phyloP scores from a whole-genome alignment of 2,329 filamentous ascomycete genomes.

The Falciphora oryzae region DNA sequence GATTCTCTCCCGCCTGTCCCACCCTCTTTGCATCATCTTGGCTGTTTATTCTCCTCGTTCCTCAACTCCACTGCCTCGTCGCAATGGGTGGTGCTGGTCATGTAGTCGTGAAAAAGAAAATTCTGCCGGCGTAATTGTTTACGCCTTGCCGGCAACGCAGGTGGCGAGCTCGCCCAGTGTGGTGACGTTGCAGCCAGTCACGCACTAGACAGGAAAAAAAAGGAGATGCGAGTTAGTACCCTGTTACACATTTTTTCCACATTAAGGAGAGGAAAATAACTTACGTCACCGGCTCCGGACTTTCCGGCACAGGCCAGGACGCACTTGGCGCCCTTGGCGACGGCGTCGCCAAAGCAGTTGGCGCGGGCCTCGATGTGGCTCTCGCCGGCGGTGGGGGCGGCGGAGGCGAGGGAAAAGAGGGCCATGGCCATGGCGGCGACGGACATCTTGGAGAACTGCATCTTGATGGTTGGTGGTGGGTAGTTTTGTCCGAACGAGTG shows the following conservation, averaged over 20 bases:
- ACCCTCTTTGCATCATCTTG: no score
- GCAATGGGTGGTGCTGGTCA: no score
- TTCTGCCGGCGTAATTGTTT: no score
- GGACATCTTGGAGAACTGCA: constrained; percentile 7
- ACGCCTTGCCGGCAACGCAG: not conserved
- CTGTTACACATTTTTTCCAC: not conserved
- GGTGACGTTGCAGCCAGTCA: not conserved
- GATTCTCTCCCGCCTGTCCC: no score
- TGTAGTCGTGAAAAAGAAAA: no score
- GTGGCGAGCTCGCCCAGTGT: not conserved
- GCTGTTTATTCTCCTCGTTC: no score
- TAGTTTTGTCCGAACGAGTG: not conserved
- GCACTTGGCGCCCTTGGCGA: not conserved
- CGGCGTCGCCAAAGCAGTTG: constrained; percentile 3
- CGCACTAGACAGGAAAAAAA: not conserved
- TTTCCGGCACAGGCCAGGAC: not conserved
- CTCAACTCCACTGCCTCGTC: no score
- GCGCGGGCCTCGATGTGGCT: not conserved
- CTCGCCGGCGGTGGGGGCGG: not conserved
- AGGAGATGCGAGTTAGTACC: not conserved
- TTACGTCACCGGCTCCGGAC: not conserved
- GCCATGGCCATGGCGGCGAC: constrained; percentile 4
- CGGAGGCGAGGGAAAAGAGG: constrained; percentile 5
- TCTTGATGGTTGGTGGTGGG: not conserved
- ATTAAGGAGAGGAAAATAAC: not conserved